Base-by-base conservation (phyloP, 2,329 filamentous ascomycete genomes). In the Colletotrichum phormii region DNA sequence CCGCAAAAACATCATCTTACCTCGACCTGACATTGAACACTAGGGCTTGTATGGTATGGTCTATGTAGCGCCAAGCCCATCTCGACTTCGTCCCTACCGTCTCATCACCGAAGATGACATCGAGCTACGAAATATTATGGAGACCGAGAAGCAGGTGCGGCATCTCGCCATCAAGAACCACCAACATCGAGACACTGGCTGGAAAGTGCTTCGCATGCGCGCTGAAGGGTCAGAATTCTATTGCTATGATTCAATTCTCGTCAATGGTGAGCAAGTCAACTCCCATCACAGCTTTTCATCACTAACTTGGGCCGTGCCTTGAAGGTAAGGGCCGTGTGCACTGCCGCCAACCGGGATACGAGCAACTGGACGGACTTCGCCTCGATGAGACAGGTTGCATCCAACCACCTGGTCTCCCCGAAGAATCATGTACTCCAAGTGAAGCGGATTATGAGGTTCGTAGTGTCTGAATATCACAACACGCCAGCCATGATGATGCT, bases 181-280 rank as follows among this genome's bases (percentile, higher is more conserved):
- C 18, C 61, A 73, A 9, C 71, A 73, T 37, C 66, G 71, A 18
- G 71, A 73, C 4, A 73, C 67, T 3, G 71, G 71, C 33, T 73
- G 71, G 71, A 73, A 73, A 29, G 61, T 73, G 67, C 13, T 73
- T 29, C 71, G 71, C 4, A 70, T 70, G 71, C 58, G 57, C 9
- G 67, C 71, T 9, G 67, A 70, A 24, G 71, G 71, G 15, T 73
- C 71, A 6, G 71, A 73, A 24, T 70, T 73, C 4, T 73, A 71
- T 29, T 77, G 77, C 61, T 77, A 77, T 24, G 76, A 78, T 53
- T 77, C 77, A 1, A 59, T 78, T 2, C 61, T 77, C 6, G 76
- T 77, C 24, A 78, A 77, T n/a, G 75, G 76, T 75, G 15, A 29
- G 75, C 26, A 33, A 35, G 0, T 4, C 7, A 3, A 12, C 5